Base-by-base conservation (phyloP, 805 yeast genomes). In the Blastobotrys parvus region DNA sequence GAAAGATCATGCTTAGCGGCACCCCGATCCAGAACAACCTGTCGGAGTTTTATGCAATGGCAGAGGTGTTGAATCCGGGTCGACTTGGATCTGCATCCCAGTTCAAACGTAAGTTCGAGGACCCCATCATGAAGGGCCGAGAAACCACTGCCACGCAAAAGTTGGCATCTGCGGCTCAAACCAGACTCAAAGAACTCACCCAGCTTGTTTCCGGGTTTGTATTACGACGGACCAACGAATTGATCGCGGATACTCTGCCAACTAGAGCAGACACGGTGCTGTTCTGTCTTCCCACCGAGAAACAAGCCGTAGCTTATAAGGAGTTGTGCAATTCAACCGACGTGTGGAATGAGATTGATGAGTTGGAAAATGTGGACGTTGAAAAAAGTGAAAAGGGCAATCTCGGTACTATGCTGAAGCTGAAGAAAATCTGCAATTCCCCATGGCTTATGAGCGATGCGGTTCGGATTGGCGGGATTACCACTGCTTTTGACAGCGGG, bases 21-120 rank as follows among this genome's bases (percentile, higher is more conserved):
- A 87, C 96, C 0, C 96, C 95, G 0, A 86, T 92, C 29, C 98
- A 92, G 58, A 92, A 92, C 62, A 95, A 92, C 59, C 70, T 92
- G 38, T 65, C 65, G 2, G 98, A 92, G 58, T 90, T 85, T 58
- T 86, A 68, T 61, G 80, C 82, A 7, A 77, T 92, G 53, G 75
- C 82, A 4, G 82, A 87, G 55, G 90, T 90, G 57, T 67, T 87
- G 10, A 88, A 87, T 54, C 96, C 96, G 0, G 90, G 89, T 0
- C 65, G 83, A 1, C 65, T 92, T 20, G 95, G 95, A 0, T 64
- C 69, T 1, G 72, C 74, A 44, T 67, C 72, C 19, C 60, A 65
- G 15, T 78, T 68, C 44, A 55, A 51, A 30, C 50, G 71, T 48
- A 68, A 68, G 3, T 89, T 58, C 54, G 76, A 85, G 46, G 68